Evolutionary conservation across 2,329 filamentous ascomycete species (phyloP).

Genomic region (Aspergillus aculeatinus): DNA sequence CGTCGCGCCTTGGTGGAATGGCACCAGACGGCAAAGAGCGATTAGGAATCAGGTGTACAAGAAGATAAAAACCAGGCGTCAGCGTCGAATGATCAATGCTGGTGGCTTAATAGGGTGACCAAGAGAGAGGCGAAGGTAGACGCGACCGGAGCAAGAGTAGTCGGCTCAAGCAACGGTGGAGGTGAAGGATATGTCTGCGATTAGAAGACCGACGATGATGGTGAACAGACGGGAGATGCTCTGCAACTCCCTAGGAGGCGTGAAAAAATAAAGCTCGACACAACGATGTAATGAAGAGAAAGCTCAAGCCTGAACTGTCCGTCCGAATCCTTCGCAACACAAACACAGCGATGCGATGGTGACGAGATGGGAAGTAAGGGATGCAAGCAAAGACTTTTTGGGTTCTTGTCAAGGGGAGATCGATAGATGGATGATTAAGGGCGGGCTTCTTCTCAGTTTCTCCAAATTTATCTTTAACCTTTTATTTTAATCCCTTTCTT

Average conservation of each 20-base stretch:
- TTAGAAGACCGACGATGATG: slow-evolving; percentile 22
- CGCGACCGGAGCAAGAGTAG: slow-evolving; percentile 23
- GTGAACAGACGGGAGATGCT: slow-evolving; percentile 32
- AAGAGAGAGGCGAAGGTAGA: slow-evolving; percentile 23
- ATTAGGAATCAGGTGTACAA: slow-evolving; percentile 22
- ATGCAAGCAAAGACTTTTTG: slow-evolving; percentile 13
- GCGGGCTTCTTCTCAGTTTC: slow-evolving; percentile 4
- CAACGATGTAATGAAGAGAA: slow-evolving; percentile 18
- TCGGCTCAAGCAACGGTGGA: slow-evolving; percentile 23
- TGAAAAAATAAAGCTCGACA: slow-evolving; percentile 24
- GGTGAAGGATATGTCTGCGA: slow-evolving; percentile 15
- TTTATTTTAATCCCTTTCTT: slow-evolving; percentile 13
- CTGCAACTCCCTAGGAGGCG: slow-evolving; percentile 34
- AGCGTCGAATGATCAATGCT: slow-evolving; percentile 13
- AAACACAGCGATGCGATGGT: slow-evolving; percentile 3
- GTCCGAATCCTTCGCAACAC: slow-evolving; percentile 12
- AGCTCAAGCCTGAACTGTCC: slow-evolving; percentile 14
- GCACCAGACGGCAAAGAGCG: slow-evolving; percentile 14
- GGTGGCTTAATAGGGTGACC: slow-evolving; percentile 8
- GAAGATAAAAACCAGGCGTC: slow-evolving; percentile 17
- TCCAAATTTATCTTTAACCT: slow-evolving; percentile 9
- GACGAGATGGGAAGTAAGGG: slow-evolving; percentile 11
- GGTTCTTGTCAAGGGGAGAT: slow-evolving; percentile 13
- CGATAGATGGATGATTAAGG: background rate
- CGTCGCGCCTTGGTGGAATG: slow-evolving; percentile 4